Conservation (phyloP, 192 early-diverging fungal genomes). For the Physocladia obscura region DNA sequence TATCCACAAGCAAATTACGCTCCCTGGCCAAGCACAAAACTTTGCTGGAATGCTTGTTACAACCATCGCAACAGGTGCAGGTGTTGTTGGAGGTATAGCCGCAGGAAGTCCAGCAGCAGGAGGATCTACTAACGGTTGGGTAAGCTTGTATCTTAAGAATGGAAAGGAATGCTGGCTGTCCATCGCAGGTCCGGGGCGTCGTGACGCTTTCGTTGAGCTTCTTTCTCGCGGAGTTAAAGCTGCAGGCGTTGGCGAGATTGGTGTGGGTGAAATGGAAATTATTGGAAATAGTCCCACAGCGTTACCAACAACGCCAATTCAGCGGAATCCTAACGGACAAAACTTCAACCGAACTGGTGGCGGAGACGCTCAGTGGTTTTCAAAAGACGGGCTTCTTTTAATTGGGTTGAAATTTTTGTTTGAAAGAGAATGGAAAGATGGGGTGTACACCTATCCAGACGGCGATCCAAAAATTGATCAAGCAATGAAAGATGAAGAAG, state of each 20-base stretch:
- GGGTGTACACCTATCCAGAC: conserved; percentile 21
- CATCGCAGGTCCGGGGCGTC: background rate
- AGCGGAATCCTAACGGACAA: background rate
- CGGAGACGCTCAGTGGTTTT: conserved; percentile 21
- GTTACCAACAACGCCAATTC: background rate
- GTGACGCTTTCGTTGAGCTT: conserved; percentile 14
- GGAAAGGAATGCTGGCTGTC: conserved; percentile 13
- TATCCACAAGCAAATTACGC: conserved; percentile 8
- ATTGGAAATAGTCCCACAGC: background rate
- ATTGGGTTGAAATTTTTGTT: conserved; percentile 47
- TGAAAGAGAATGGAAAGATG: conserved; percentile 34
- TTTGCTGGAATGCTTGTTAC: background rate
- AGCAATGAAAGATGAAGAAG: conserved; percentile 8
- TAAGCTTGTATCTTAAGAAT: conserved; percentile 11
- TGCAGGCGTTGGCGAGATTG: background rate
- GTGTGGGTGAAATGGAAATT: background rate
- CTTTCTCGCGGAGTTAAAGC: background rate
- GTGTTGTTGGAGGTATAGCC: background rate
- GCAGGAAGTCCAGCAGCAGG: background rate
- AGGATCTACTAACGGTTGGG: conserved; percentile 9
- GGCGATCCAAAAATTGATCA: conserved; percentile 20
- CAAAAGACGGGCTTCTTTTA: conserved; percentile 25
- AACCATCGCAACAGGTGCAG: background rate
- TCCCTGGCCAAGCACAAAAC: background rate
- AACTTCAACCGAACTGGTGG: background rate